Evolutionary conservation across 2,329 filamentous ascomycete genomes (phyloP).

Genomic region (Colletotrichum orbiculare): DNA sequence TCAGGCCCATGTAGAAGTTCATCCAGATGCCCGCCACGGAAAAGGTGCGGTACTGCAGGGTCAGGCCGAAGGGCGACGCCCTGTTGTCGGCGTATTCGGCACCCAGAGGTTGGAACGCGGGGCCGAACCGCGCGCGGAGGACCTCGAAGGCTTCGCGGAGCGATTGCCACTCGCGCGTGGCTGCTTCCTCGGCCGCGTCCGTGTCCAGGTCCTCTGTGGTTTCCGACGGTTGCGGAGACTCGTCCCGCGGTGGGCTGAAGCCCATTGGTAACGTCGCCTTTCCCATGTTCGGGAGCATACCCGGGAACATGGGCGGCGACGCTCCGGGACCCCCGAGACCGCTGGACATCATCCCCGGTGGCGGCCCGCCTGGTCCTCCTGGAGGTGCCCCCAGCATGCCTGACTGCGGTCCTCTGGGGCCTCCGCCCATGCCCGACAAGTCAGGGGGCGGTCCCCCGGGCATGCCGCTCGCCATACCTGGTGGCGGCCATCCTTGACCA

Average conservation of each 20-base stretch:
- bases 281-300: conserved; percentile 65
- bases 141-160: conserved; percentile 78
- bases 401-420: conserved; percentile 3
- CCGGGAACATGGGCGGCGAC: conserved; percentile 61
- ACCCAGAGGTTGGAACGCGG: conserved; percentile 80
- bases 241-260: conserved; percentile 62
- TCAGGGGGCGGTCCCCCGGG: conserved; percentile 9
- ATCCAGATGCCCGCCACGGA: conserved; percentile 90
- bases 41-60: conserved; percentile 85
- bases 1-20: conserved; percentile 86
- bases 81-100: conserved; percentile 71
- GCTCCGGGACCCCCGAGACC: conserved; percentile 39
- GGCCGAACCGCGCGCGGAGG: conserved; percentile 74
- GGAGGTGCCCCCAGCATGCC: conserved; percentile 31
- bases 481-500: conserved; percentile 20
- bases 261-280: conserved; percentile 63
- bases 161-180: conserved; percentile 80
- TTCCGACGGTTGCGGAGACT: conserved; percentile 54
- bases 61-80: conserved; percentile 82
- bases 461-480: conserved; percentile 23
- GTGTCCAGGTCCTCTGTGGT: conserved; percentile 66
- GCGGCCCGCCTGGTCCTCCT: conserved; percentile 36
- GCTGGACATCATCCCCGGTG: conserved; percentile 33
- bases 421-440: neutral
- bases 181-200: conserved; percentile 73